Evolutionary conservation across 148 eudicot species (phyloP), one percentile per base, ranked within the genome.

Genomic region (Arctostaphylos glauca): DNA sequence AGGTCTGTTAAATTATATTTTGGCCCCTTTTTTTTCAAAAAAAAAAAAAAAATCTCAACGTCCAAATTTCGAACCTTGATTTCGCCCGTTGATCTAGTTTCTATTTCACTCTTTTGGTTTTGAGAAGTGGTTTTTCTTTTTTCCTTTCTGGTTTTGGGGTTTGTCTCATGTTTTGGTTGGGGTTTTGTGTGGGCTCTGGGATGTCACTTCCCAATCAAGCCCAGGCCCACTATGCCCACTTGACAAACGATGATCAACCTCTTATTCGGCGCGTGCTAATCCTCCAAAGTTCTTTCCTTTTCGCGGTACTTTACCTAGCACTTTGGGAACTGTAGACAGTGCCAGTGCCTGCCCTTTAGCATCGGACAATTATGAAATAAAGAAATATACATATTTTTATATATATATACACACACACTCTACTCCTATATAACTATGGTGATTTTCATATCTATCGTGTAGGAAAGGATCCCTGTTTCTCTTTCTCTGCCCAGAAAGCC

Each of bases 401-500:
- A 80, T 23, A 3, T 4, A 53, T 0, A 68, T 0, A 50, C 14
- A 81, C 3, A 74, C 15, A 31, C 38, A 31, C 38, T 0, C 0
- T 31, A 31, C 38, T 31, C 38, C 38, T 31, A 1, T 31, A 31
- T 31, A 0, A 31, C 38, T 31, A 31, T 31, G 38, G 38, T 31
- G 38, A 21, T 15, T 18, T 43, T 0, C 2, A 47, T 46, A 18
- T 14, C 14, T 5, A 7, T 62, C 21, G 3, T 23, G 23, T 49
- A 64, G 47, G 50, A 38, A 31, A 15, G 50, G 64, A n/a, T 64
- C 64, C 25, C 70, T 53, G 2, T 83, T 48, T 52, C 15, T 16
- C 59, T 59, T 84, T 84, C 78, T 71, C 80, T 80, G 49, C 74
- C 71, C 43, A 41, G 81, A 41, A 78, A 77, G 47, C 76, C 47